Evolutionary conservation across 345 rosid species (phyloP).

Genomic region (Geranium rotundifolium): DNA sequence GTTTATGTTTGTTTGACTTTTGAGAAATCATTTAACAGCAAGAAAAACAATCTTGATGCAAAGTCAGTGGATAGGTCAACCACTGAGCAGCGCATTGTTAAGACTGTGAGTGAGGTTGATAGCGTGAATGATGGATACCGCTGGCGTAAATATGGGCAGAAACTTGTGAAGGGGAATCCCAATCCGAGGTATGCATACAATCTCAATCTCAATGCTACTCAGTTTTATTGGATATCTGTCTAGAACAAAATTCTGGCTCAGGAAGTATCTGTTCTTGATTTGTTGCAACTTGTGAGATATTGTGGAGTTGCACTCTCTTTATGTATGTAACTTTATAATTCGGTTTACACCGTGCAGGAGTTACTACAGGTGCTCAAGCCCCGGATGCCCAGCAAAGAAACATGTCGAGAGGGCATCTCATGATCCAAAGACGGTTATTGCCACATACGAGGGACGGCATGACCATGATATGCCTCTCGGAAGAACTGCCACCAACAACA

Average conservation of each 20-base stretch:
- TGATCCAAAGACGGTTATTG: constrained; percentile 16
- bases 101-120: constrained; percentile 26
- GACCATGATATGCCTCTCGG: constrained; percentile 75
- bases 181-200: constrained; percentile 58
- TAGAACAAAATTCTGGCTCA: no score
- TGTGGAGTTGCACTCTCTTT: neutral
- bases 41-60: constrained; percentile 40
- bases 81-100: constrained; percentile 51
- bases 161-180: constrained; percentile 87
- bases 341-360: constrained; percentile 43
- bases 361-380: constrained; percentile 86
- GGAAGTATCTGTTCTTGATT: no score
- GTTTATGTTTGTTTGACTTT: constrained; percentile 9
- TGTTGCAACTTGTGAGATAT: no score
- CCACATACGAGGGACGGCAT: constrained; percentile 86
- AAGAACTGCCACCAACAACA: constrained; percentile 31
- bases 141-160: constrained; percentile 99
- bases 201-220: neutral
- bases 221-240: neutral
- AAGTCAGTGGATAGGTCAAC: constrained; percentile 32
- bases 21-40: constrained; percentile 36
- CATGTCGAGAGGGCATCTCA: constrained; percentile 28
- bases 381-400: constrained; percentile 88
- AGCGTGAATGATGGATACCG: constrained; percentile 88
- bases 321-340: neutral